Evolutionary conservation across 139 green algal genomes (phyloP).

Genomic region (Chlamydomonas asymmetrica): DNA sequence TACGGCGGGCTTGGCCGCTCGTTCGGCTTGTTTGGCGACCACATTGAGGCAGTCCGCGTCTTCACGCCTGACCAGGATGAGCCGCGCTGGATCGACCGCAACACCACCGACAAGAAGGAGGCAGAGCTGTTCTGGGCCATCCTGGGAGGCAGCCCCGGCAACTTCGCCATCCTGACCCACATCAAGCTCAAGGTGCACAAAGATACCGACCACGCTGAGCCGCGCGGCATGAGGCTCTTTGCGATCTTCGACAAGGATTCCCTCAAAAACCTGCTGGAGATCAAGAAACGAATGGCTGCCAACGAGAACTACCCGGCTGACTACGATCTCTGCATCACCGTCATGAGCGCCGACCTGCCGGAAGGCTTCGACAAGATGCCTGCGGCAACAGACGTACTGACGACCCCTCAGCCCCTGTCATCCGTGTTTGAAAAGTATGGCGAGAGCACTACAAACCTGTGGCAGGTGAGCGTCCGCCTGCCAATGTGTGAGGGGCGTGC

Average conservation of each 20-base stretch:
- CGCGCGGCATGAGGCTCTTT: not conserved
- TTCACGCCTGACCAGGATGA: conserved; percentile 22
- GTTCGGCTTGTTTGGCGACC: conserved; percentile 23
- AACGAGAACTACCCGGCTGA: conserved; percentile 5
- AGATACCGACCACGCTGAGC: conserved; percentile 2
- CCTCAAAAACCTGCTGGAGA: conserved; percentile 16
- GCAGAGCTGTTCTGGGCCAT: conserved; percentile 20
- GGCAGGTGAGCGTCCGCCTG: too few species aligned
- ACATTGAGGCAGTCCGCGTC: conserved; percentile 16
- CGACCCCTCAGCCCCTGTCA: too few species aligned
- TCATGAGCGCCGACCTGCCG: not conserved
- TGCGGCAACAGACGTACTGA: too few species aligned
- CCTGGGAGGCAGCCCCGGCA: conserved; percentile 17
- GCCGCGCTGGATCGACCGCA: too few species aligned
- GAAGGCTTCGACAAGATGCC: too few species aligned
- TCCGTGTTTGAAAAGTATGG: not conserved
- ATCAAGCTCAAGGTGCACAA: conserved; percentile 12
- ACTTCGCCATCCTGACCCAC: conserved; percentile 14
- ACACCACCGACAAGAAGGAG: not conserved
- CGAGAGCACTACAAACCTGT: too few species aligned
- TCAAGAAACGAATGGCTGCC: conserved; percentile 8
- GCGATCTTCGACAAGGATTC: not conserved
- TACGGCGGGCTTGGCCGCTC: conserved; percentile 17
- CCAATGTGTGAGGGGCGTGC: too few species aligned
- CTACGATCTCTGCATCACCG: conserved; percentile 21